Evolutionary conservation across 1,284 basidiomycete species (phyloP).

Genomic region (Gomphus sp.): DNA sequence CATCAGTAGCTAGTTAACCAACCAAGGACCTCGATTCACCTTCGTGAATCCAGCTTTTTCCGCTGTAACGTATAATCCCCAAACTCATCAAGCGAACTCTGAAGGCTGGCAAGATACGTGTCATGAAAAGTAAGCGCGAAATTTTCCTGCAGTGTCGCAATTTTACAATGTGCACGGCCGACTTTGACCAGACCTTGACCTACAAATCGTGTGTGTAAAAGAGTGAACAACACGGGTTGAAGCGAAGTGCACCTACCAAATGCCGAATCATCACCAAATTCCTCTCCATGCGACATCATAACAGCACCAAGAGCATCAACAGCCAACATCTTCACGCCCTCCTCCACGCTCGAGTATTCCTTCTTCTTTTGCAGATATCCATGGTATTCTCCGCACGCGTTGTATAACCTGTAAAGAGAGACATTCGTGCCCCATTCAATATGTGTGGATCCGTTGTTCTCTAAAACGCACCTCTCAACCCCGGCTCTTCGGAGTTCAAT

Average conservation of each 20-base stretch:
- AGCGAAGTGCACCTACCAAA: constrained; percentile 40
- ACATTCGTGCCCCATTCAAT: not conserved
- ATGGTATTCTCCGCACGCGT: constrained; percentile 53
- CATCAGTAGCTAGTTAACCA: not conserved
- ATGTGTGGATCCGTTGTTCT: not conserved
- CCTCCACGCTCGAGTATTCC: constrained; percentile 44
- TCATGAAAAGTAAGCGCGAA: constrained; percentile 64
- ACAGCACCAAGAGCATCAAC: constrained; percentile 75
- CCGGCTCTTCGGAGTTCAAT: constrained; percentile 59
- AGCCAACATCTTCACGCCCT: constrained; percentile 55
- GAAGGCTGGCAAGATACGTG: constrained; percentile 58
- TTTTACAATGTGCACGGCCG: constrained; percentile 73
- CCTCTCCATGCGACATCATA: constrained; percentile 80
- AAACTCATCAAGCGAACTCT: constrained; percentile 53
- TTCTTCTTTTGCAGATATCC: constrained; percentile 60
- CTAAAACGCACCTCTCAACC: constrained; percentile 41
- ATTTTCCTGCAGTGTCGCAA: constrained; percentile 74
- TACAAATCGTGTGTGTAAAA: constrained; percentile 18
- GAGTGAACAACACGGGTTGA: not conserved
- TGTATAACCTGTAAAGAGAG: constrained; percentile 39
- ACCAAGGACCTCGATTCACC: constrained; percentile 30
- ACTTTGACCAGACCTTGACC: constrained; percentile 63
- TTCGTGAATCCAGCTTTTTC: constrained; percentile 75
- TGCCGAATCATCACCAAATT: constrained; percentile 63
- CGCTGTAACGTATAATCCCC: constrained; percentile 61